Conservation (phyloP, 331 rosid species). For the Dryas integrifolia region DNA sequence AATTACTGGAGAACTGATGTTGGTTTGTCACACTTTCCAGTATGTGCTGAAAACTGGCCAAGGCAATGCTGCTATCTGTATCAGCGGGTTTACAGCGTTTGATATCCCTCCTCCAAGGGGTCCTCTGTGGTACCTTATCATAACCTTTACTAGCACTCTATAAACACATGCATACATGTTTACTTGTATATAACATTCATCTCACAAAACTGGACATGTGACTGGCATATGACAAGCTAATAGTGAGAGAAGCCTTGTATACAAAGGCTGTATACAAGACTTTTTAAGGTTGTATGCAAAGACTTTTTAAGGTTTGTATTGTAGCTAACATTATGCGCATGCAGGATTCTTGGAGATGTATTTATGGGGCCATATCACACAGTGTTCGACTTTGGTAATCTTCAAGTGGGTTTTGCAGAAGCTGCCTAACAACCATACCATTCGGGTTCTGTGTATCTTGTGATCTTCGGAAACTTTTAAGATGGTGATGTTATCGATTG, state of each 20-base stretch:
- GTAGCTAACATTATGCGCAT: constrained; percentile 3
- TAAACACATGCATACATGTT: not conserved
- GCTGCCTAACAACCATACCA: constrained; percentile 38
- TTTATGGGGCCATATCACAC: constrained; percentile 89
- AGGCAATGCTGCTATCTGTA: constrained; percentile 56
- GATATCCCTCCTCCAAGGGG: constrained; percentile 74
- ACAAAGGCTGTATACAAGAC: no score
- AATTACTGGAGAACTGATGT: no score
- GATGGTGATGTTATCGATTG: not conserved
- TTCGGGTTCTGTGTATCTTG: not conserved
- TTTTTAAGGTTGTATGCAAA: no score
- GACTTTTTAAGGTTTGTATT: constrained; percentile 3
- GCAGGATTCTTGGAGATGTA: constrained; percentile 87
- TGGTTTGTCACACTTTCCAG: constrained; percentile 39
- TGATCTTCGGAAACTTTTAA: not conserved
- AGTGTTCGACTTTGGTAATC: constrained; percentile 68
- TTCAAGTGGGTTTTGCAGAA: constrained; percentile 67
- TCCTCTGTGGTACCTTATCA: constrained; percentile 65
- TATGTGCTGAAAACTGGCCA: constrained; percentile 73
- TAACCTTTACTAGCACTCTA: not conserved
- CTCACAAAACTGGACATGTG: no score
- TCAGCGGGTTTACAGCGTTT: constrained; percentile 78
- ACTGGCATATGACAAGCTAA: no score
- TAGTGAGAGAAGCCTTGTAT: no score
- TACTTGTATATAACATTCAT: no score